Base-by-base conservation (phyloP, 495 filamentous ascomycete species). In the Neurospora hispaniola region DNA sequence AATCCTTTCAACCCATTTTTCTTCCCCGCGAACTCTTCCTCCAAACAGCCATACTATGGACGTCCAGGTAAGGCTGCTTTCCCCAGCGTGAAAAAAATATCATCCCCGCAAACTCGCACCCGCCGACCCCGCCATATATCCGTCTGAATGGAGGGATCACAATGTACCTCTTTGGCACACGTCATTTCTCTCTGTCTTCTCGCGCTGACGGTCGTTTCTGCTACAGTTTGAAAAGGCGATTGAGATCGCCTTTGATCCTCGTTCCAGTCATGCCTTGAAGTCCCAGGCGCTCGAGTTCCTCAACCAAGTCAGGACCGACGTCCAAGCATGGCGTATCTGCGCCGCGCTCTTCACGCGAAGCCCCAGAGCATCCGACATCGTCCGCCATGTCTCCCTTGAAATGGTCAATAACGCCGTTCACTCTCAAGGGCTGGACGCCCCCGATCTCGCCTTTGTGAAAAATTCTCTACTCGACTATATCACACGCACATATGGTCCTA, bases 351-450 rank as follows among this genome's bases (percentile, higher is more conserved):
- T 98, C 82, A 90, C 89, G 27, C 88, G 93, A 79, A 87, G 86
- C n/a, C 93, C 93, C n/a, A 89, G 86, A 73, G 81, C 90, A 75
- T 89, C 90, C 72, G 94, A 98, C 71, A 87, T 97, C 69, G 91
- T 97, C 68, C 92, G 96, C 27, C 89, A 94, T 79, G 90, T 94
- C 42, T 92, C 90, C 69, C 87, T 99, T 72, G 96, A 99, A 77
- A 88, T 98, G 59, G 86, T 98, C 78, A 97, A 97, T 81, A 93
- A 93, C 82, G 92, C 94, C 48, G 89, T 97, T 71, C 91, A 96
- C 75, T 81, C 82, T 20, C 90, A 93, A 75, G 81, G 87, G 31
- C 86, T 96, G 71, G 90, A 93, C 72, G 81, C 82, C n/a, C 85
- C 89, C 76, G 89, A 87, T 74, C 81, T 98, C 71, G 80, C 79